Percentiles rank a stretch among this genome's conserved stretches.
phyloP scores from a whole-genome alignment of 2,329 filamentous ascomycete species.

The Capronia americana region DNA sequence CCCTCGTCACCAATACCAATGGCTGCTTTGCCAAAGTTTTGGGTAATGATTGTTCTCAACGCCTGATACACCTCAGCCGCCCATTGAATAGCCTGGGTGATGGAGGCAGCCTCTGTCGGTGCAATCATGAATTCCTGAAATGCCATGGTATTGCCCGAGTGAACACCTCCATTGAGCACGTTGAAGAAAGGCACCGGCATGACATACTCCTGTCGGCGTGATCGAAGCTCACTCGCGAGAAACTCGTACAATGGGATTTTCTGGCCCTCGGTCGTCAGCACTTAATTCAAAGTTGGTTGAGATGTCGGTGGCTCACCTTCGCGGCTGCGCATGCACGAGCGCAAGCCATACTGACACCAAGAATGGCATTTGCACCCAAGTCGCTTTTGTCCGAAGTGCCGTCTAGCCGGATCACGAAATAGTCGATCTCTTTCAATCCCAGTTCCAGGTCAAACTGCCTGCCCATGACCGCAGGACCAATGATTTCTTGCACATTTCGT shows the following conservation, averaged over 20 bases:
- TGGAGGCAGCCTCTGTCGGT: conserved; percentile 54
- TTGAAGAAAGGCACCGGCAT: conserved; percentile 66
- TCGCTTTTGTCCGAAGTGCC: conserved; percentile 86
- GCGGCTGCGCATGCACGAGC: conserved; percentile 65
- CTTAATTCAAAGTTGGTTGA: not conserved
- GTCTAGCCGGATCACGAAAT: conserved; percentile 61
- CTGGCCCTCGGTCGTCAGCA: conserved; percentile 10
- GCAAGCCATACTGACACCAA: conserved; percentile 82
- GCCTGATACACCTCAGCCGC: conserved; percentile 46
- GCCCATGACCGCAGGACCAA: conserved; percentile 62
- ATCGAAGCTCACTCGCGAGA: conserved; percentile 59
- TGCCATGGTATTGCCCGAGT: conserved; percentile 53
- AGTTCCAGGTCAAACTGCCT: conserved; percentile 58
- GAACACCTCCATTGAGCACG: conserved; percentile 61
- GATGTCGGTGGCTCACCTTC: conserved; percentile 45
- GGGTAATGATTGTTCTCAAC: conserved; percentile 43
- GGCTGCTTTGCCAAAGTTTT: conserved; percentile 44
- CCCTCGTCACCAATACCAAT: conserved; percentile 48
- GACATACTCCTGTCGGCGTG: conserved; percentile 57
- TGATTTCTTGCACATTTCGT: conserved; percentile 61
- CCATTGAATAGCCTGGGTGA: conserved; percentile 43
- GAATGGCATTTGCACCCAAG: conserved; percentile 86
- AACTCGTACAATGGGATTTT: conserved; percentile 63
- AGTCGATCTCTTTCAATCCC: conserved; percentile 61
- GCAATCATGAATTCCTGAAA: conserved; percentile 53